Conservation (phyloP, 768 basidiomycete species). For the Psilocybe cubensis region DNA sequence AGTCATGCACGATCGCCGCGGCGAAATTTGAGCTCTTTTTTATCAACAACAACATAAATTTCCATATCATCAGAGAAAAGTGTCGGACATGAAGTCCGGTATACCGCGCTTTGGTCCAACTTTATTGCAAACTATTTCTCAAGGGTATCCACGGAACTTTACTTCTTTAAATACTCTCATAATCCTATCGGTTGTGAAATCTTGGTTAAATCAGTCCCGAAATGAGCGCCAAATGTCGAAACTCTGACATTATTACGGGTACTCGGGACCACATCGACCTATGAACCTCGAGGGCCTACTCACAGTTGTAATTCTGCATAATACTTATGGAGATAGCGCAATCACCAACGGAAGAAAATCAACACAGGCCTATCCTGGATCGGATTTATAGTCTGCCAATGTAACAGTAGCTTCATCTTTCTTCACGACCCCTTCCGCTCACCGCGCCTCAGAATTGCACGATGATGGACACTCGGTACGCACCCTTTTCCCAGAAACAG, state of each 20-base stretch:
- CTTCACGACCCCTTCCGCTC: background rate
- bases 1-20: constrained; percentile 12
- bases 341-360: constrained; percentile 11
- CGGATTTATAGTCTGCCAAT: constrained; percentile 18
- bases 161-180: constrained; percentile 12
- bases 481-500: constrained; percentile 12
- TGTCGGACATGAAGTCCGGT: constrained; percentile 12
- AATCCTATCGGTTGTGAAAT: constrained; percentile 8
- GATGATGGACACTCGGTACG: constrained; percentile 9
- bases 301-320: constrained; percentile 6
- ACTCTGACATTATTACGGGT: constrained; percentile 1
- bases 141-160: constrained; percentile 12
- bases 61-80: constrained; percentile 6
- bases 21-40: constrained; percentile 8
- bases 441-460: background rate
- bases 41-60: constrained; percentile 7
- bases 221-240: constrained; percentile 14
- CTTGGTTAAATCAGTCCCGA: constrained; percentile 8
- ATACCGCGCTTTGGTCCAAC: constrained; percentile 3
- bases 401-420: constrained; percentile 7
- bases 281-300: constrained; percentile 4
- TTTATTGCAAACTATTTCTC: constrained; percentile 7
- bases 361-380: constrained; percentile 7
- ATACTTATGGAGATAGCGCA: constrained; percentile 19
- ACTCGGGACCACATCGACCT: constrained; percentile 12